Conservation (phyloP, 345 rosid species). For the Gossypium herbaceum region DNA sequence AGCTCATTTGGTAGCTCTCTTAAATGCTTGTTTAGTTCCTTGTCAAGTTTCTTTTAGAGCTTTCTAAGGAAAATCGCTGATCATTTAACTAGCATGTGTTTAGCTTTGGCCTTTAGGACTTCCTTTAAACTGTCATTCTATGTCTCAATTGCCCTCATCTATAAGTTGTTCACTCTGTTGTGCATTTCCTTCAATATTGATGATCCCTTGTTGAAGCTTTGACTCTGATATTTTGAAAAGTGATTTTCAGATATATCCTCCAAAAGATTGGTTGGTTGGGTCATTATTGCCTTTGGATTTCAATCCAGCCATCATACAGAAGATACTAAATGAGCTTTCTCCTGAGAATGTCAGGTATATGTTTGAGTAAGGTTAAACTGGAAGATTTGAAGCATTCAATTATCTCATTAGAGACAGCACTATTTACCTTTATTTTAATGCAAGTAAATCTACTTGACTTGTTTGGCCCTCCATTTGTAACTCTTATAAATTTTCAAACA, state of each 20-base stretch:
- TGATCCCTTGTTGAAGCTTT: neutral
- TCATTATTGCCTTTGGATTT: constrained; percentile 71
- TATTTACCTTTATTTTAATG: neutral
- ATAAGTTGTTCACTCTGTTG: neutral
- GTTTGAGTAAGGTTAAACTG: neutral
- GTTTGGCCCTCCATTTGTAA: neutral
- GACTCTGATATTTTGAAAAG: constrained; percentile 10
- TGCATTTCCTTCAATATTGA: neutral
- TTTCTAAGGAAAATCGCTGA: neutral
- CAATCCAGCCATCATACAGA: constrained; percentile 52
- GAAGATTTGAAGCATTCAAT: neutral
- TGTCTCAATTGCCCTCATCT: neutral
- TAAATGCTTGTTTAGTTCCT: neutral
- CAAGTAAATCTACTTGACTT: neutral
- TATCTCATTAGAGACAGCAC: neutral
- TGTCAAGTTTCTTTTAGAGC: neutral
- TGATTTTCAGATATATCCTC: constrained; percentile 54
- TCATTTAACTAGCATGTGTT: neutral
- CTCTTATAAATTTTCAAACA: neutral
- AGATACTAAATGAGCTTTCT: constrained; percentile 62
- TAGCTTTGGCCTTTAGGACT: neutral
- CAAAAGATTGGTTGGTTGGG: constrained; percentile 82
- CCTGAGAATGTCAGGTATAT: constrained; percentile 36
- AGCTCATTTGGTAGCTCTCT: neutral
- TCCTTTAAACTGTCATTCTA: constrained; percentile 4